These are phyloP conservation scores for Penicillium sp. DNA, from an alignment of 2,329 filamentous ascomycete species.

Conservation along the genomic window DNA sequence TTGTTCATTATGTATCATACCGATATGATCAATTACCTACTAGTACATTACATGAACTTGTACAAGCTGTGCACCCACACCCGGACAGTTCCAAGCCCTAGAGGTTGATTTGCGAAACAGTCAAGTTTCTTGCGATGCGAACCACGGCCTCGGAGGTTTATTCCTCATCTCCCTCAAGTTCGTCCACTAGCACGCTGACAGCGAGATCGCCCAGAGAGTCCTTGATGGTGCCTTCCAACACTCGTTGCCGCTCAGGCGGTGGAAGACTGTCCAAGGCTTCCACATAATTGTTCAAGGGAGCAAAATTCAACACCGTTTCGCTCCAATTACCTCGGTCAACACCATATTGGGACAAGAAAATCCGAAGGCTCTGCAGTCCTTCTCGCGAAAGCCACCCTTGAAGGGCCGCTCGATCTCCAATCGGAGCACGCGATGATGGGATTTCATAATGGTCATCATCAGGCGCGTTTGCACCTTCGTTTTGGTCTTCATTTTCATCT, in stretches of 20 bases:
- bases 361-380: conserved; percentile 36
- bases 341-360: conserved; percentile 40
- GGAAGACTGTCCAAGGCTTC: conserved; percentile 33
- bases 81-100: too few species aligned
- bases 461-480: conserved; percentile 5
- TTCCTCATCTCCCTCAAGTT: conserved; percentile 29
- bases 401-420: conserved; percentile 30
- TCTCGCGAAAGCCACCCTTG: conserved; percentile 36
- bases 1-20: too few species aligned
- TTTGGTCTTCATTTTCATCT: conserved; percentile 18
- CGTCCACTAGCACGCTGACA: conserved; percentile 38
- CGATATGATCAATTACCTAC: too few species aligned
- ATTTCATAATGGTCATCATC: conserved; percentile 8
- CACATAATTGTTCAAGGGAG: conserved; percentile 39
- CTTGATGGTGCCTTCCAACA: conserved; percentile 34
- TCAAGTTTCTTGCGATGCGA: too few species aligned
- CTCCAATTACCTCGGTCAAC: conserved; percentile 47
- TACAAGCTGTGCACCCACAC: too few species aligned
- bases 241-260: conserved; percentile 23
- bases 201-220: conserved; percentile 38
- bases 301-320: conserved; percentile 33
- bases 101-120: too few species aligned
- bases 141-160: too few species aligned
- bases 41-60: too few species aligned
- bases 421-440: conserved; percentile 22